Conservation (phyloP, 2,329 filamentous ascomycete genomes). For the Phaeoacremonium minimum region DNA sequence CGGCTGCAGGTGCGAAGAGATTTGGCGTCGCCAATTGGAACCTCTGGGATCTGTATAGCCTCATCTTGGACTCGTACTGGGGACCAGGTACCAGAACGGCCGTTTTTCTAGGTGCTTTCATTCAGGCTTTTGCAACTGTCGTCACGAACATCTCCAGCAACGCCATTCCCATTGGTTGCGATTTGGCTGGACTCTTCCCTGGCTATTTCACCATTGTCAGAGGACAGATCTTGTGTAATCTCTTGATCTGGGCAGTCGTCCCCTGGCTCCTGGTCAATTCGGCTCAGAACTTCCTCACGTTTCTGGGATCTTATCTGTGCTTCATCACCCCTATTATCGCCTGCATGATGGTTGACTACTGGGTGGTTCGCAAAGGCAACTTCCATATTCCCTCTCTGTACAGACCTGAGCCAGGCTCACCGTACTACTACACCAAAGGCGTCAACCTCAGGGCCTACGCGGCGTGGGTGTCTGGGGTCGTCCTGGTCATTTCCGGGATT, state of each 20-base stretch:
- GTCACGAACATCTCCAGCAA: slow-evolving; percentile 4
- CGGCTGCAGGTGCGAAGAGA: slow-evolving; percentile 3
- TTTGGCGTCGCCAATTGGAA: slow-evolving; percentile 6
- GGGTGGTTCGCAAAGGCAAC: slow-evolving; percentile 6
- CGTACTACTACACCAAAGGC: slow-evolving; percentile 1
- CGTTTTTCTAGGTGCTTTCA: slow-evolving; percentile 4
- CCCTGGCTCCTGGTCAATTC: slow-evolving; percentile 4
- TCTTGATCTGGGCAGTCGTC: slow-evolving; percentile 1
- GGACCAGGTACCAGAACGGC: neutral
- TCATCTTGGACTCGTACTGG: slow-evolving; percentile 4
- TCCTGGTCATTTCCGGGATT: slow-evolving; percentile 1
- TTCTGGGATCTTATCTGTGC: neutral
- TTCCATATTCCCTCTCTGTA: slow-evolving; percentile 2
- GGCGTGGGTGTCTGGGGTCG: neutral
- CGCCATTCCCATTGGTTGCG: slow-evolving; percentile 3
- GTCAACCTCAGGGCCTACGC: neutral
- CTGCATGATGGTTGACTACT: slow-evolving; percentile 1
- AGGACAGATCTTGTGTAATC: slow-evolving; percentile 3
- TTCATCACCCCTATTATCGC: neutral
- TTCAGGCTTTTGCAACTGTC: slow-evolving; percentile 4
- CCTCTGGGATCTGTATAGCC: slow-evolving; percentile 5
- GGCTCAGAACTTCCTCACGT: slow-evolving; percentile 1
- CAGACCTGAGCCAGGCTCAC: neutral
- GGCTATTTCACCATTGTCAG: slow-evolving; percentile 4
- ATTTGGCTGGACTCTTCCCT: neutral